A percentile compares a stretch with the other conserved stretches of the same genome.
phyloP scores from a whole-genome alignment of 2,329 filamentous ascomycete species.

The Penicillium hesseltinei region DNA sequence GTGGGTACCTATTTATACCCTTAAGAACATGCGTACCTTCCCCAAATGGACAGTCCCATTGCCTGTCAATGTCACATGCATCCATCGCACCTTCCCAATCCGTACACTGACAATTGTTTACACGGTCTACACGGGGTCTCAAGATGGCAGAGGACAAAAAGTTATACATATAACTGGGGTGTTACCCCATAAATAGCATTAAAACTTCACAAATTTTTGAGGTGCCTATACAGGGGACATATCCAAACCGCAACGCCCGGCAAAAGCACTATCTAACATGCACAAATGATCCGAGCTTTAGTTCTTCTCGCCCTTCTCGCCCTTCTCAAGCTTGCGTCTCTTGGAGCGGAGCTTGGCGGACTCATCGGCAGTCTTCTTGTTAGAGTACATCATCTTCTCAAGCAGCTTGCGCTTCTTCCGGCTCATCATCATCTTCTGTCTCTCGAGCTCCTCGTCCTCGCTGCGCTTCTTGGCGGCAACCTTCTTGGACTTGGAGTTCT shows the following conservation, averaged over 20 bases:
- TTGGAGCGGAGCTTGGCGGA: slow-evolving; percentile 83
- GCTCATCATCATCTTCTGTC: slow-evolving; percentile 96
- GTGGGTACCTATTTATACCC: neutral
- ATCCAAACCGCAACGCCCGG: slow-evolving; percentile 25
- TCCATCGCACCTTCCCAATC: neutral
- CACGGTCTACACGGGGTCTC: neutral
- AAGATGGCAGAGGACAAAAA: neutral
- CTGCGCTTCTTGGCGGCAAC: slow-evolving; percentile 63
- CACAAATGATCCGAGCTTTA: slow-evolving; percentile 7
- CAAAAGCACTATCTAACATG: slow-evolving; percentile 18
- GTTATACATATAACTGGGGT: slow-evolving; percentile 5
- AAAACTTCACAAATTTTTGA: slow-evolving; percentile 25
- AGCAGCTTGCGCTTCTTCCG: slow-evolving; percentile 97
- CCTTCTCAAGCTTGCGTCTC: slow-evolving; percentile 81
- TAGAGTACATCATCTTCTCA: slow-evolving; percentile 96
- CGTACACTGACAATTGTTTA: neutral
- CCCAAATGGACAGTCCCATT: neutral
- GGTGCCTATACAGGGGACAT: slow-evolving; percentile 29
- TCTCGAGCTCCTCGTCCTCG: slow-evolving; percentile 83
- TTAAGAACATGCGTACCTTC: neutral
- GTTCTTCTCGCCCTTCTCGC: slow-evolving; percentile 7
- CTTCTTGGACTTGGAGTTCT: slow-evolving; percentile 66
- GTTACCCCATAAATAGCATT: slow-evolving; percentile 9
- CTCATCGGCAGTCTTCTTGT: slow-evolving; percentile 88
- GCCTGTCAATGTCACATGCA: neutral